phyloP scores from a whole-genome alignment of 2,329 filamentous ascomycete genomes.

The Aspergillus fructus region DNA sequence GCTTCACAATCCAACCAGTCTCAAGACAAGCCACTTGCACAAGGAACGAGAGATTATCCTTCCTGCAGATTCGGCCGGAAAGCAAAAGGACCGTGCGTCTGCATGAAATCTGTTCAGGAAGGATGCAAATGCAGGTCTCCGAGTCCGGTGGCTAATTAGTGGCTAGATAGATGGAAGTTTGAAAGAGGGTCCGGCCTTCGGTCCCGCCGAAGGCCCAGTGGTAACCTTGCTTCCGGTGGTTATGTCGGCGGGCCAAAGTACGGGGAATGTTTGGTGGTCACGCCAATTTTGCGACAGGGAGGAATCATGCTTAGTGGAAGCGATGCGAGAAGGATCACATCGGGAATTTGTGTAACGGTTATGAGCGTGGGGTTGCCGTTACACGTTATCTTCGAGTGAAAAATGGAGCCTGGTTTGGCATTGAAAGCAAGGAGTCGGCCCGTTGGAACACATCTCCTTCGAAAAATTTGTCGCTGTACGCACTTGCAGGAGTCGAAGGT shows the following conservation, averaged over 20 bases:
- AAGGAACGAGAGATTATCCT: background rate
- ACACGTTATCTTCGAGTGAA: slow-evolving; percentile 39
- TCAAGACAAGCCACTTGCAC: background rate
- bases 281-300: background rate
- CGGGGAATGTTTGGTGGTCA: background rate
- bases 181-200: background rate
- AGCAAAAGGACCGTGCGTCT: slow-evolving; percentile 2
- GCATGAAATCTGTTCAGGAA: background rate
- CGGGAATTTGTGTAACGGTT: slow-evolving; percentile 26
- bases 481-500: slow-evolving; percentile 58
- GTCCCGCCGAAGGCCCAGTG: background rate
- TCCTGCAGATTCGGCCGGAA: background rate
- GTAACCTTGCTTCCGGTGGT: background rate
- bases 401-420: slow-evolving; percentile 43
- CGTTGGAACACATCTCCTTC: slow-evolving; percentile 51
- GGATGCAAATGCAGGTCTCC: slow-evolving; percentile 1
- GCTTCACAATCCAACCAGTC: background rate
- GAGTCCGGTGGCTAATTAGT: background rate
- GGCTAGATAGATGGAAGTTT: background rate
- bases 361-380: slow-evolving; percentile 37
- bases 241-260: background rate
- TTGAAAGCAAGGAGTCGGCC: slow-evolving; percentile 48
- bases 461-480: slow-evolving; percentile 50
- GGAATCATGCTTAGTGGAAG: background rate
- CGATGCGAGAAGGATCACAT: background rate